Percentiles rank a stretch among this genome's conserved stretches.
Conservation (phyloP, 495 filamentous ascomycete genomes). For the Podospora fimiseda region DNA sequence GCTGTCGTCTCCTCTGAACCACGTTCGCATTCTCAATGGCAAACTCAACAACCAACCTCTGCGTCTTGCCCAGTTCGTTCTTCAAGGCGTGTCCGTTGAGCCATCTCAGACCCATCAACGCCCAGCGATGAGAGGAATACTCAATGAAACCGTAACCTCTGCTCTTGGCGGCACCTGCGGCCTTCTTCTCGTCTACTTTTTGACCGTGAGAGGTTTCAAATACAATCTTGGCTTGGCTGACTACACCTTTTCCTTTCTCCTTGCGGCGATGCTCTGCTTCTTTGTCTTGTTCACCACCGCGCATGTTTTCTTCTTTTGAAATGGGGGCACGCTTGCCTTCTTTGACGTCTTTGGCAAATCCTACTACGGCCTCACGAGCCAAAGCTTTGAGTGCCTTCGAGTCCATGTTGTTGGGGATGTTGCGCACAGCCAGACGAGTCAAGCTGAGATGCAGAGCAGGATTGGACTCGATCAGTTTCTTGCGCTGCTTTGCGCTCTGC, state of each 20-base stretch:
- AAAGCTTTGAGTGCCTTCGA: constrained; percentile 89
- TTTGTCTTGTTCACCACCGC: constrained; percentile 72
- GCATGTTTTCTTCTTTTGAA: constrained; percentile 76
- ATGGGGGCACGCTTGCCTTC: constrained; percentile 61
- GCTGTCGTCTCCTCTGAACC: constrained; percentile 66
- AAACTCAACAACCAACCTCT: constrained; percentile 86
- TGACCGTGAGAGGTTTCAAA: constrained; percentile 78
- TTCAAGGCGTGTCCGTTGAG: constrained; percentile 76
- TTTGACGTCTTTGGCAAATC: constrained; percentile 88
- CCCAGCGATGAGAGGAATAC: constrained; percentile 88
- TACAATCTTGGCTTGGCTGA: constrained; percentile 91
- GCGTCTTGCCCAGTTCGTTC: constrained; percentile 42
- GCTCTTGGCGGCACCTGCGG: constrained; percentile 62
- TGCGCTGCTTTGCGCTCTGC: constrained; percentile 78
- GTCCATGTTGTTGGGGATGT: constrained; percentile 75
- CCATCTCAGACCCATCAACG: constrained; percentile 91
- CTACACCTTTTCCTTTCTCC: constrained; percentile 80
- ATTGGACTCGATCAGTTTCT: constrained; percentile 82
- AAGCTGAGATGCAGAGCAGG: constrained; percentile 83
- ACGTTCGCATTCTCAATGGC: constrained; percentile 98
- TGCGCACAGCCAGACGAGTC: constrained; percentile 89
- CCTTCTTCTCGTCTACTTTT: constrained; percentile 59
- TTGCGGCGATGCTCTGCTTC: constrained; percentile 71
- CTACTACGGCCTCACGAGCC: constrained; percentile 82
- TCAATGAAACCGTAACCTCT: constrained; percentile 97